phyloP scores from a whole-genome alignment of 2,329 filamentous ascomycete genomes.

The Penicillium sp. region DNA sequence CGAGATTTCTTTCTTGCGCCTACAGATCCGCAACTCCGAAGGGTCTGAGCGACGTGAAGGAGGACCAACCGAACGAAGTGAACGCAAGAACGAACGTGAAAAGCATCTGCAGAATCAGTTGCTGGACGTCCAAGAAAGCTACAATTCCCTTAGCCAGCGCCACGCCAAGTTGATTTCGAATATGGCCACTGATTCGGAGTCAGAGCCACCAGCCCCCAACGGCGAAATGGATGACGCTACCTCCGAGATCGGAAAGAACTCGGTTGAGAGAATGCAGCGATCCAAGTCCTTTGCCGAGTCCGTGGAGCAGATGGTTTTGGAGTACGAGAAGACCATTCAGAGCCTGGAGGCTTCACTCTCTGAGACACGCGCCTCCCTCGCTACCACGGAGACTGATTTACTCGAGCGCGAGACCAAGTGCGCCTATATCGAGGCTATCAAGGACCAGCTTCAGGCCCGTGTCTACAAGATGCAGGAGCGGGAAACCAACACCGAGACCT shows the following conservation, averaged over 20 bases:
- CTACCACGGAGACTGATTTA: constrained; percentile 73
- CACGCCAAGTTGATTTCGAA: constrained; percentile 94
- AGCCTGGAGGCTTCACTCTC: constrained; percentile 83
- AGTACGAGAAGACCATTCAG: constrained; percentile 98
- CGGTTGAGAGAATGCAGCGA: constrained; percentile 78
- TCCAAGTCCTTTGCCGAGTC: constrained; percentile 94
- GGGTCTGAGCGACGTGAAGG: constrained; percentile 51
- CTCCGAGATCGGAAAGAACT: constrained; percentile 62
- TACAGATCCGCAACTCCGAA: constrained; percentile 83
- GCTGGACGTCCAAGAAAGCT: constrained; percentile 87
- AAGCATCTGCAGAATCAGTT: constrained; percentile 87
- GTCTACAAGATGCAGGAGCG: constrained; percentile 90
- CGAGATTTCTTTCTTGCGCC: constrained; percentile 84
- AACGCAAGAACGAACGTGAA: constrained; percentile 75
- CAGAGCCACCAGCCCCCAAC: constrained; percentile 41
- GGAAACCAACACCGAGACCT: constrained; percentile 82
- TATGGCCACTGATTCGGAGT: constrained; percentile 72
- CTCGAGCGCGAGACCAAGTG: constrained; percentile 91
- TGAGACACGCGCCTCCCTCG: constrained; percentile 72
- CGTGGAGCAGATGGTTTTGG: constrained; percentile 88
- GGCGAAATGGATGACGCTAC: constrained; percentile 36
- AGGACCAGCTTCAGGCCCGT: constrained; percentile 75
- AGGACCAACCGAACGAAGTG: constrained; percentile 59
- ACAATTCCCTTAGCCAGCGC: constrained; percentile 77
- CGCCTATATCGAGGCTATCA: constrained; percentile 85